Percentiles rank a stretch among this genome's conserved stretches.
phyloP scores from a whole-genome alignment of 495 filamentous ascomycete genomes.

The Pyronema omphalodes region DNA sequence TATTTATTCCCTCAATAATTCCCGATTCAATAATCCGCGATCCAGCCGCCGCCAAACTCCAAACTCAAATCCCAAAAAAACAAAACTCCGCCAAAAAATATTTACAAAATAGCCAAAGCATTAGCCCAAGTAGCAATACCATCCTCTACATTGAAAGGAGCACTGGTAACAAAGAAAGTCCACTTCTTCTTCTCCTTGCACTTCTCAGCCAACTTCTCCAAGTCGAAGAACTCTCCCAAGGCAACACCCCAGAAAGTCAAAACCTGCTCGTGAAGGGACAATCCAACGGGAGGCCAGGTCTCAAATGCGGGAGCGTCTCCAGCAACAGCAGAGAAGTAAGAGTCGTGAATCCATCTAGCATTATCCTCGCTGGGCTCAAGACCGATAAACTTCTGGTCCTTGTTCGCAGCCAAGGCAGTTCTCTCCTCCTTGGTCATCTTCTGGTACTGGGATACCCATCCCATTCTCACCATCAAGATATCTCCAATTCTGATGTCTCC shows the following conservation, averaged over 20 bases:
- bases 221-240: conserved; percentile 46
- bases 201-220: conserved; percentile 33
- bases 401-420: conserved; percentile 20
- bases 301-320: conserved; percentile 45
- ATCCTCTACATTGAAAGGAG: conserved; percentile 40
- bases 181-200: conserved; percentile 40
- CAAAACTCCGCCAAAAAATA: neutral
- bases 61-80: neutral
- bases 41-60: too few species aligned
- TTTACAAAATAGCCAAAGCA: conserved; percentile 36
- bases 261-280: conserved; percentile 40
- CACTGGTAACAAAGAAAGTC: conserved; percentile 49
- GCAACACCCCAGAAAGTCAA: conserved; percentile 46
- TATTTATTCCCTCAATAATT: too few species aligned
- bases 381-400: conserved; percentile 37
- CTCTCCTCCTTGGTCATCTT: conserved; percentile 27
- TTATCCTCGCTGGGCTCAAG: conserved; percentile 38
- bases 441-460: conserved; percentile 42
- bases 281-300: conserved; percentile 34
- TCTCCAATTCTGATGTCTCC: conserved; percentile 44
- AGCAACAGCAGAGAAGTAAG: conserved; percentile 44
- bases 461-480: conserved; percentile 48
- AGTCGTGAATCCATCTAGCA: conserved; percentile 46
- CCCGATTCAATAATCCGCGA: too few species aligned
- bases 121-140: conserved; percentile 32